Conservation (phyloP, 805 yeast species). For the Yamadazyma scolyti region DNA sequence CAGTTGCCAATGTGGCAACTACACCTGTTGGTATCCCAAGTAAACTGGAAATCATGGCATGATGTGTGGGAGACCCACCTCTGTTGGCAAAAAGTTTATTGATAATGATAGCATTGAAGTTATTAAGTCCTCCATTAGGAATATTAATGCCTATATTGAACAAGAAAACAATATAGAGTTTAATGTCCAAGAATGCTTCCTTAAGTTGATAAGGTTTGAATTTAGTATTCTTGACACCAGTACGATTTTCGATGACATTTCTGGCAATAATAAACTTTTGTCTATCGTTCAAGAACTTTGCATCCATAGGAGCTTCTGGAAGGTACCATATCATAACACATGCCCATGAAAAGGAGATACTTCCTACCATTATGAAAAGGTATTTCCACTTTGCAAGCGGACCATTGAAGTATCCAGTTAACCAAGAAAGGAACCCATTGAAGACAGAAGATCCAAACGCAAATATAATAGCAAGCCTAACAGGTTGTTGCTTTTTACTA, state of each 20-base stretch:
- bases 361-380: conserved; percentile 20
- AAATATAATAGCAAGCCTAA: conserved; percentile 15
- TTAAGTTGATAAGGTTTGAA: conserved; percentile 18
- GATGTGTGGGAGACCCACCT: too few species aligned
- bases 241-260: conserved; percentile 13
- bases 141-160: conserved; percentile 23
- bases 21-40: conserved; percentile 26
- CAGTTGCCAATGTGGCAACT: conserved; percentile 26
- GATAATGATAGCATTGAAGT: conserved; percentile 27
- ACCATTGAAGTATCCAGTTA: conserved; percentile 14
- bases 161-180: conserved; percentile 16
- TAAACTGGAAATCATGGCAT: conserved; percentile 17
- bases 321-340: conserved; percentile 17
- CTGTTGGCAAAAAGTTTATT: conserved; percentile 20
- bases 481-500: conserved; percentile 14
- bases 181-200: conserved; percentile 17
- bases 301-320: conserved; percentile 17
- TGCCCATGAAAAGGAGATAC: conserved; percentile 17
- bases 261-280: conserved; percentile 13
- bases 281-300: conserved; percentile 13
- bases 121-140: conserved; percentile 28
- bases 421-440: conserved; percentile 20
- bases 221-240: conserved; percentile 14
- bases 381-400: conserved; percentile 17
- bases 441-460: conserved; percentile 19